Base-by-base conservation (phyloP, 805 yeast species). In the Monosporozyma yasuniensis region DNA sequence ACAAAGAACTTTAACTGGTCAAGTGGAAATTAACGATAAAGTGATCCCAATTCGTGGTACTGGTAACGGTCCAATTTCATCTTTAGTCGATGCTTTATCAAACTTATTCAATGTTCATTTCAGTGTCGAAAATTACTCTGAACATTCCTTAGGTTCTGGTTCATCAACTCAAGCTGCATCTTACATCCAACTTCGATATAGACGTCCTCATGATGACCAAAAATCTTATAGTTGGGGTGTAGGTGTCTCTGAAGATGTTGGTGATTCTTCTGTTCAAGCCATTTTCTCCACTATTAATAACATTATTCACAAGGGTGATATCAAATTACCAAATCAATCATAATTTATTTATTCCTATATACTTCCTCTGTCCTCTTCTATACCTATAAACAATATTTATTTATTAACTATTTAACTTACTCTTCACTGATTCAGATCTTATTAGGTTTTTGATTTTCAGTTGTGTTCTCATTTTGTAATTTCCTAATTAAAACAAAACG, bases 61-160 rank as follows among this genome's bases (percentile, higher is more conserved):
- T 41, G 95, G 95, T 54, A 87, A 86, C 64, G 95, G 95, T 61
- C 95, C 90, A 46, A 78, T 86, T 52, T 85, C 95, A 7, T 82
- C 90, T 2, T 79, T 85, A 63, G 71, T 80, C 7, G 74, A 83
- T 61, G 88, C 88, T 12, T 61, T 84, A 49, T 68, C 77, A 42
- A 66, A 63, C 28, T 67, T 70, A 47, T 72, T 83, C 51, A 73
- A 74, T 41, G 66, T 74, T 48, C 64, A 71, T 35, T 66, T 85
- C 47, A 81, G 79, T 54, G 90, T 86, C 51, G 75, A 79, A 57
- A 73, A 81, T 59, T 86, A 86, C 67, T 81, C 80, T 59, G 95
- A 86, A 65, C 95, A 87, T 68, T 80, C 95, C 12, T 73, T 86
- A 52, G 95, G 95, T 51, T 73, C 73, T 44, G 88, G 84, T 52